A percentile compares a stretch with the other conserved stretches of the same genome.
phyloP scores from a whole-genome alignment of 768 basidiomycete species.

The Termitomyces sp. region DNA sequence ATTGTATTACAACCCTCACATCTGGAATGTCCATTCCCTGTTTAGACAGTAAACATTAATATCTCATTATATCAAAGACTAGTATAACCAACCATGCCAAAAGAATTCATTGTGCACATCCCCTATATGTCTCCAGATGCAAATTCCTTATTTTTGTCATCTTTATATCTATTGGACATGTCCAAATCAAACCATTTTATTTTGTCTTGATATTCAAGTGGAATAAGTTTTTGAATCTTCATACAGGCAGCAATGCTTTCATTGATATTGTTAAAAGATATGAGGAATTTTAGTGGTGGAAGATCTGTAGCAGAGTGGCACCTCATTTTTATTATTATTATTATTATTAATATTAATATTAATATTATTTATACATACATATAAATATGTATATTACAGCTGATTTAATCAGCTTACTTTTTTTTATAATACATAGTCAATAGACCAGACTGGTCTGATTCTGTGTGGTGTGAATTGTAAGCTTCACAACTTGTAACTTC shows the following conservation, averaged over 20 bases:
- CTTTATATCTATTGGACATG: constrained; percentile 4
- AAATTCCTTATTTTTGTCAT: constrained; percentile 1
- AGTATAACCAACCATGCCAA: not conserved
- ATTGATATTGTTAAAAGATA: not conserved
- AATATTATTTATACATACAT: no score
- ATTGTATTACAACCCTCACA: not conserved
- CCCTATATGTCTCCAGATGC: constrained; percentile 4
- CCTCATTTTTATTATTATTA: no score
- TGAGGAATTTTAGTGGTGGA: not conserved
- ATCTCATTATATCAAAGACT: no score
- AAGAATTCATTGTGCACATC: constrained; percentile 9
- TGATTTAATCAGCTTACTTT: no score
- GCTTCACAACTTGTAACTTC: no score
- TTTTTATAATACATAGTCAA: no score
- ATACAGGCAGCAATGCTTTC: not conserved
- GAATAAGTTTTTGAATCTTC: not conserved
- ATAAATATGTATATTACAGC: no score
- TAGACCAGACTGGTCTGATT: no score
- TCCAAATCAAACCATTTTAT: not conserved
- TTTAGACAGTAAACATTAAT: no score
- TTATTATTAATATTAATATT: no score
- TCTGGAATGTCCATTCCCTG: not conserved
- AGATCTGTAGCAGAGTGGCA: no score
- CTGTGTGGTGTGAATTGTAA: no score
- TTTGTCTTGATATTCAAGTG: not conserved